Conservation (phyloP, 139 green algal genomes). For the Chlorella sorokiniana region DNA sequence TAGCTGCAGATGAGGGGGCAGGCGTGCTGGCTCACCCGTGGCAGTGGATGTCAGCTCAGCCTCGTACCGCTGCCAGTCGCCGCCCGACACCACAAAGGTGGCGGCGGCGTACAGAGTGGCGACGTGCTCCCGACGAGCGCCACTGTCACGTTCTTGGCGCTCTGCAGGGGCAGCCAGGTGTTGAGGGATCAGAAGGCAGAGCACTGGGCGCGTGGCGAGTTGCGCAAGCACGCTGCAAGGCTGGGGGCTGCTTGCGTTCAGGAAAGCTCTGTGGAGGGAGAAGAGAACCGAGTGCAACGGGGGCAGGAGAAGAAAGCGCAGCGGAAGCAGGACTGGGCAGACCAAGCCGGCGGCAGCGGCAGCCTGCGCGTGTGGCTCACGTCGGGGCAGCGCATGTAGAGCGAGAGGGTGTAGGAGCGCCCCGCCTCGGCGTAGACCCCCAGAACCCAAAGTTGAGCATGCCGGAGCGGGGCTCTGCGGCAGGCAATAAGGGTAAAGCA, state of each 20-base stretch:
- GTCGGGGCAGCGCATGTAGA: slow-evolving; percentile 14
- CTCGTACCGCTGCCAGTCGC: slow-evolving; percentile 23
- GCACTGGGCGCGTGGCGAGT: no score
- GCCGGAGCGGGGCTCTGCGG: slow-evolving; percentile 10
- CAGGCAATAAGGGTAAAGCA: background rate
- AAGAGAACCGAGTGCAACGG: no score
- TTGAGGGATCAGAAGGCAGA: background rate
- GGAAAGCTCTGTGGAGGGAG: no score
- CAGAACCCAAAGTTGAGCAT: slow-evolving; percentile 53
- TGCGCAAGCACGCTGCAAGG: no score
- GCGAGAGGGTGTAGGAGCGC: slow-evolving; percentile 38
- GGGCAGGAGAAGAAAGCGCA: no score
- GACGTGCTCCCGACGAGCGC: slow-evolving; percentile 13
- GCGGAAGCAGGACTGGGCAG: background rate
- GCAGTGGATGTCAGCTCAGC: slow-evolving; percentile 8
- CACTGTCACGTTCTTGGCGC: slow-evolving; percentile 5
- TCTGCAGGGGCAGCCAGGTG: background rate
- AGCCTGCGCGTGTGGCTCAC: background rate
- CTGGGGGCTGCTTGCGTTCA: no score
- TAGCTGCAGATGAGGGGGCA: background rate
- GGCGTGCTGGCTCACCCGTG: slow-evolving; percentile 8
- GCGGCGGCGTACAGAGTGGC: slow-evolving; percentile 26
- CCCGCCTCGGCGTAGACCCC: slow-evolving; percentile 31
- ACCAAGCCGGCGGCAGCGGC: background rate
- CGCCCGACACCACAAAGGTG: slow-evolving; percentile 13